phyloP scores from a whole-genome alignment of 1,139 yeast genomes.

The Pichia sp. region DNA sequence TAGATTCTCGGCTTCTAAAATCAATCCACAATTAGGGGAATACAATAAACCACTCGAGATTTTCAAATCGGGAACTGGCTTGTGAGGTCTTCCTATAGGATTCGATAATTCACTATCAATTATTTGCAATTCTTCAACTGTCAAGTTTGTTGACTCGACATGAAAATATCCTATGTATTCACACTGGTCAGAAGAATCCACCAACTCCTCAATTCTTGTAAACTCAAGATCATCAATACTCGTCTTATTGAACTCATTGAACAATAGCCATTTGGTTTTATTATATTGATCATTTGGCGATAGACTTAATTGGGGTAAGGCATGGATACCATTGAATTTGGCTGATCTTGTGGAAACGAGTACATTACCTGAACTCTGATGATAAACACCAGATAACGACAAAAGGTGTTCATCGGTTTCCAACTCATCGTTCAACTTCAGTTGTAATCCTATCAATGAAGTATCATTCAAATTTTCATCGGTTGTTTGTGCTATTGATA shows the following conservation, averaged over 20 bases:
- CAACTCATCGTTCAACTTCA: conserved; percentile 30
- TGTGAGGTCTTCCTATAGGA: conserved; percentile 74
- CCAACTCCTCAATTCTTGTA: conserved; percentile 28
- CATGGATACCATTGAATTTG: conserved; percentile 60
- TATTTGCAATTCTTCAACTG: conserved; percentile 41
- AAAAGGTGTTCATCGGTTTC: conserved; percentile 40
- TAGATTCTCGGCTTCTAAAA: conserved; percentile 35
- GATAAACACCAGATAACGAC: conserved; percentile 58
- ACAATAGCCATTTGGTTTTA: conserved; percentile 30
- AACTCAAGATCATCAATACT: conserved; percentile 28
- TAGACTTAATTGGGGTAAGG: conserved; percentile 49
- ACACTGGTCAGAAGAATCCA: conserved; percentile 43
- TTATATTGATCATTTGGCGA: conserved; percentile 34
- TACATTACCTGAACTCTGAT: conserved; percentile 60
- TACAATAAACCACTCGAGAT: conserved; percentile 53
- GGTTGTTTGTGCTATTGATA: conserved; percentile 5
- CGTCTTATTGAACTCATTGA: conserved; percentile 35
- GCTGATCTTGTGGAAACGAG: conserved; percentile 59
- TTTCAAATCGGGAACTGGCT: conserved; percentile 45
- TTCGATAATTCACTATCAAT: conserved; percentile 64
- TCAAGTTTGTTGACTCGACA: conserved; percentile 48
- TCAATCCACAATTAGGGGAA: conserved; percentile 84
- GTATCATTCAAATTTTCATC: conserved; percentile 13
- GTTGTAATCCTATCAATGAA: conserved; percentile 15
- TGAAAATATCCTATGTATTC: conserved; percentile 68